Conservation (phyloP, 768 basidiomycete genomes). For the Daedaleopsis nitida region DNA sequence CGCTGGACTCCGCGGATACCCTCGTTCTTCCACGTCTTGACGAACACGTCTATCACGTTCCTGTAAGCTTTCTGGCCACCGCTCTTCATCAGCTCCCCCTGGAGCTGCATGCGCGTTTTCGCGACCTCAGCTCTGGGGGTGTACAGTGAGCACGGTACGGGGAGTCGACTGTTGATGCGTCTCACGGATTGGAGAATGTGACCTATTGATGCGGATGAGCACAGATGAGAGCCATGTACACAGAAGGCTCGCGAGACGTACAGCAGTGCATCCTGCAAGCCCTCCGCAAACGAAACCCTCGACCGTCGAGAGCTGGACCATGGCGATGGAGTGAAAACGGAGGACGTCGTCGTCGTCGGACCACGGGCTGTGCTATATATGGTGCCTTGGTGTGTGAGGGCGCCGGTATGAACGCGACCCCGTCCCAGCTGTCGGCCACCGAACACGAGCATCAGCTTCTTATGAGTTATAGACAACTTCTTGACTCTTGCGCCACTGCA, state of each 20-base stretch:
- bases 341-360: no score
- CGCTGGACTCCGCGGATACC: constrained; percentile 89
- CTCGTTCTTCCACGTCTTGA: constrained; percentile 88
- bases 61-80: constrained; percentile 80
- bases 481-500: no score
- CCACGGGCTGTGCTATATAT: no score
- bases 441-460: no score
- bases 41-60: constrained; percentile 80
- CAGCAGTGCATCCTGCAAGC: constrained; percentile 88
- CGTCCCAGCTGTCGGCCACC: no score
- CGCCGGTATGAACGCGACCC: no score
- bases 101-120: constrained; percentile 94
- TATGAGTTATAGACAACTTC: no score
- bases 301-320: constrained; percentile 51
- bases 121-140: constrained; percentile 63
- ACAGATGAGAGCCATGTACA: neutral
- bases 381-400: no score
- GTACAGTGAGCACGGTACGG: neutral
- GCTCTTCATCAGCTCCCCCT: constrained; percentile 87
- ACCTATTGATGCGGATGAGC: constrained; percentile 46
- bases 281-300: constrained; percentile 92
- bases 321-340: no score
- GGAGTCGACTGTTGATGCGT: neutral
- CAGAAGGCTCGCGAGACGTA: constrained; percentile 5
- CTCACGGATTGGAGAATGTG: constrained; percentile 67